Evolutionary conservation across 352 stramenopile genomes (phyloP), one percentile per base, ranked within the genome.

Genomic region (Phytopythium delawarense): DNA sequence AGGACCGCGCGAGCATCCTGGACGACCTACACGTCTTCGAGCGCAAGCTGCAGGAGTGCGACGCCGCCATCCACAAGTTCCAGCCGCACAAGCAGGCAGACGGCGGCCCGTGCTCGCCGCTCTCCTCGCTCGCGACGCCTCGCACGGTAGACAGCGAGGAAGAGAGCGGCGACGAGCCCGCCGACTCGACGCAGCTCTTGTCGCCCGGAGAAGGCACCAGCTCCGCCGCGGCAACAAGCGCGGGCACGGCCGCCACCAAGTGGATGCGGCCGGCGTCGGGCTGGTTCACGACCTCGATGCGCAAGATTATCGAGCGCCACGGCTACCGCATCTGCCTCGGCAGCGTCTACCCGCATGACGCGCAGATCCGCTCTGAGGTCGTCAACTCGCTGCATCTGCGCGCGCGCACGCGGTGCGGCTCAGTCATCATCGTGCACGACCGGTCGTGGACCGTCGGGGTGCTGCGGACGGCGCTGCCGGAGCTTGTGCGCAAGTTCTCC

Each of bases 301-400:
- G 80, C 44, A 74, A 88, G 53, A 79, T 95, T 57, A 72, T 82
- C 30, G 57, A 75, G 57, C 76, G 80, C 34, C 74, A 95, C 64
- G 83, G 84, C n/a, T 95, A 95, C 62, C 74, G 85, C 21, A 92
- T 95, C 54, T 92, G 82, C 66, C 75, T 95, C 56, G 87, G 87
- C 39, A 94, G 82, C 61, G 87, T 95, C 28, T 95, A 95, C 63
- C 87, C 87, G 4, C 87, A 95, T 60, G 87, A 95, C 61, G 87
- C 87, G 25, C 87, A 95, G 67, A 92, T 95, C 69, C 81, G 79
- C 61, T 84, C 72, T 2, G 77, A 89, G 63, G 58, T 62, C 2
- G 34, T 95, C 25, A 95, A 95, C 46, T 76, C 85, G 34, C 66
- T 87, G 51, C 65, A 88, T 52, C 61, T 95, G 50, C 68, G 70